These are phyloP conservation scores for Chlorencoelia australis DNA, from an alignment of 2,329 filamentous ascomycete species.

Conservation along the genomic window DNA sequence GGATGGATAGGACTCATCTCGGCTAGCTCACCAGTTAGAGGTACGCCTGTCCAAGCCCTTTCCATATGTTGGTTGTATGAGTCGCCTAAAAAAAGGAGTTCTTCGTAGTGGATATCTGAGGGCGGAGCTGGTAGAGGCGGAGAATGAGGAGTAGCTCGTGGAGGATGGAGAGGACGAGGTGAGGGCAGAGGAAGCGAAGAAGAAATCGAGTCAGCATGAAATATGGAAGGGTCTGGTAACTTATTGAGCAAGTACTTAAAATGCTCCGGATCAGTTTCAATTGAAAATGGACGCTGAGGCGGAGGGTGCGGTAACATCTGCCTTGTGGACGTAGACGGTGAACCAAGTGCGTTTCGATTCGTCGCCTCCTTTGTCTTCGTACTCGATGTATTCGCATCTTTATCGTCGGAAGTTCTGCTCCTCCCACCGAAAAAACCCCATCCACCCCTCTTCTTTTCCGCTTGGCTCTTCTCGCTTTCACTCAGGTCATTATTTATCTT, in stretches of 20 bases:
- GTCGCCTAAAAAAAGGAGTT: neutral
- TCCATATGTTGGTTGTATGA: neutral
- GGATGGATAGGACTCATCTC: no score
- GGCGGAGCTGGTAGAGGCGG: neutral
- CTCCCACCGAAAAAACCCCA: no score
- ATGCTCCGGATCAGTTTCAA: neutral
- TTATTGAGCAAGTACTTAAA: no score
- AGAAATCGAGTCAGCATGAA: neutral
- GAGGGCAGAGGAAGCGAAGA: neutral
- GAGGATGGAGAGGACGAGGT: neutral
- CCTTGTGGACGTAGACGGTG: neutral
- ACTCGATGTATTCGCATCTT: no score
- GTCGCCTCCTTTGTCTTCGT: no score
- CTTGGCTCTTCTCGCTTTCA: no score
- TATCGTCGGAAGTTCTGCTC: no score
- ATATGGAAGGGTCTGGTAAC: no score
- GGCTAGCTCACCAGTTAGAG: neutral
- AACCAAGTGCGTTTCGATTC: neutral
- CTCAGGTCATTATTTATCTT: no score
- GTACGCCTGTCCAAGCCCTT: neutral
- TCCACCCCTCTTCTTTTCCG: no score
- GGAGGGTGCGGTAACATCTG: neutral
- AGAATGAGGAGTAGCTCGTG: neutral
- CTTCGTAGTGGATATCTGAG: neutral
- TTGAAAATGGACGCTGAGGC: fast-evolving